These are phyloP conservation scores for Penicillium concentricum DNA, from an alignment of 2,329 filamentous ascomycete species.

Conservation along the genomic window DNA sequence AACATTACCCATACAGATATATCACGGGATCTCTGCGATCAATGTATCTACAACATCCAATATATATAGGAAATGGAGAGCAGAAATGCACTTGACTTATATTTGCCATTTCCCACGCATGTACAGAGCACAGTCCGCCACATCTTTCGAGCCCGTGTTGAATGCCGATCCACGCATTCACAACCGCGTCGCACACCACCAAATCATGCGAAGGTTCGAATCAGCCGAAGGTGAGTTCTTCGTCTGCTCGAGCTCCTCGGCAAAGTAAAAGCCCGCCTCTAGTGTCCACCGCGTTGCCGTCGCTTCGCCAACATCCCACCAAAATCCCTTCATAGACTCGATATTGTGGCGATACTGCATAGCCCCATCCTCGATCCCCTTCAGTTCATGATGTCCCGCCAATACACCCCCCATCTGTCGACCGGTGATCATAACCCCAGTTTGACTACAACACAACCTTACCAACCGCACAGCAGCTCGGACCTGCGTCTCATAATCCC, in stretches of 20 bases:
- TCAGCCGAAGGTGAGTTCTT: neutral
- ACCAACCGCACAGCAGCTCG: too few species aligned
- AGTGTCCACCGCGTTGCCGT: conserved; percentile 17
- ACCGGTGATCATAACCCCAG: too few species aligned
- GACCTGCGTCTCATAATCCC: too few species aligned
- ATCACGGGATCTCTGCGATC: neutral
- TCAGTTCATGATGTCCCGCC: too few species aligned
- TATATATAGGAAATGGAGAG: neutral
- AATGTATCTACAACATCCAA: neutral
- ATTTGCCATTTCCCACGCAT: neutral
- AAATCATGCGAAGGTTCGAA: neutral
- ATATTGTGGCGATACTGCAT: conserved; percentile 14
- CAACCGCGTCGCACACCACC: neutral
- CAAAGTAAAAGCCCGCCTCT: conserved; percentile 12
- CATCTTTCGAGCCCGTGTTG: neutral
- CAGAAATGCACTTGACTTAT: neutral
- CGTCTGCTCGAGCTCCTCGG: neutral
- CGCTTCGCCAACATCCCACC: conserved; percentile 6
- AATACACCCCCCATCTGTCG: too few species aligned
- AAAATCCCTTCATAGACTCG: too few species aligned
- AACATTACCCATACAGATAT: neutral
- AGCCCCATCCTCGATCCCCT: conserved; percentile 1
- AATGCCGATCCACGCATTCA: neutral
- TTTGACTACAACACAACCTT: too few species aligned
- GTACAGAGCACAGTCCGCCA: too few species aligned